A percentile compares a stretch with the other conserved stretches of the same genome.
Evolutionary conservation across 106 monocot genomes (phyloP).

Genomic region (Allium sativum): DNA sequence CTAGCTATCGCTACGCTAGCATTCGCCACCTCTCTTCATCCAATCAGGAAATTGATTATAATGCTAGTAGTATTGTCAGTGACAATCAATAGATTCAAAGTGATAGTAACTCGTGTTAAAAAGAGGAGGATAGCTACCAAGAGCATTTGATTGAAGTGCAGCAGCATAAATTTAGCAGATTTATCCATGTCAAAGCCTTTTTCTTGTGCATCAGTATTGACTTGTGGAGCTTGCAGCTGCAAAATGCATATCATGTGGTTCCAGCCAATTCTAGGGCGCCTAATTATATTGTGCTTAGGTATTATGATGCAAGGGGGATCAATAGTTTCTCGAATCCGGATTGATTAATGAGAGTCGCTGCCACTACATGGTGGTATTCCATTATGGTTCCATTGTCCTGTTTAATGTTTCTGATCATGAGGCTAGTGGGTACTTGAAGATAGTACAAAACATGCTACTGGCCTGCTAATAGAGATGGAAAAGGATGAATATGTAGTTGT

Average conservation of each 20-base stretch:
- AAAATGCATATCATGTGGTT: conserved; percentile 90
- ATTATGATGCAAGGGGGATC: conserved; percentile 65
- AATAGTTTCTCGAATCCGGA: conserved; percentile 38
- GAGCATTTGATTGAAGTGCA: conserved; percentile 67
- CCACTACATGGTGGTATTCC: conserved; percentile 95
- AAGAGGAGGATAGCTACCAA: conserved; percentile 44
- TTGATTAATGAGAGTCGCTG: conserved; percentile 57
- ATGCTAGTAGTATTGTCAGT: neutral
- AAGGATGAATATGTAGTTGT: conserved; percentile 83
- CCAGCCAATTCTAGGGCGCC: conserved; percentile 78
- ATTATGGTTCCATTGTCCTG: conserved; percentile 90
- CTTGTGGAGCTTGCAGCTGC: conserved; percentile 78
- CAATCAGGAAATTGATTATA: conserved; percentile 28
- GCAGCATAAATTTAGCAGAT: conserved; percentile 74
- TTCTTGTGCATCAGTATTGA: conserved; percentile 91
- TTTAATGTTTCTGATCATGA: conserved; percentile 95
- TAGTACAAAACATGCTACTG: conserved; percentile 84
- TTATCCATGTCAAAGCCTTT: conserved; percentile 85
- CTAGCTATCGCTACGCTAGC: neutral
- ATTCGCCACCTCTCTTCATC: conserved; percentile 11
- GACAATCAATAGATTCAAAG: conserved; percentile 8
- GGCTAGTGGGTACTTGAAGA: conserved; percentile 87
- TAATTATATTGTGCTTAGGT: conserved; percentile 88
- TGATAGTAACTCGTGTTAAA: neutral
- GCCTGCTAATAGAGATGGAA: conserved; percentile 70